Evolutionary conservation across 257 asterid species (phyloP), one percentile per base, ranked within the genome.

Genomic region (Echites panduratus): DNA sequence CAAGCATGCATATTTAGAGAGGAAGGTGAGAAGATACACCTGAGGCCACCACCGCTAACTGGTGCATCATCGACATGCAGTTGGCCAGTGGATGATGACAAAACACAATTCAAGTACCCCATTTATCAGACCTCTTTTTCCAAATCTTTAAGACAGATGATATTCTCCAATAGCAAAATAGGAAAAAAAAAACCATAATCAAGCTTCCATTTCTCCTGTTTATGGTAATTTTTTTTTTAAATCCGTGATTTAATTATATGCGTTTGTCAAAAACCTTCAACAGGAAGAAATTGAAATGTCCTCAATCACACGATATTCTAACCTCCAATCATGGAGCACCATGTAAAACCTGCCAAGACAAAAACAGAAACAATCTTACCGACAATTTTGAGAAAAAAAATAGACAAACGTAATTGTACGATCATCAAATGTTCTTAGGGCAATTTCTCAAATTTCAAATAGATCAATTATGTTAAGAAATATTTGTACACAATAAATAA

Each of bases 41-140:
- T 94, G 52, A 88, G 90, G 67, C 98, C 98, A 29, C 98, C 96
- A 63, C 98, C 98, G 79, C 96, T 94, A 71, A 89, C 98, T 0
- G 96, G 96, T 11, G 95, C 95, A 59, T 87, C 92, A 69, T 87
- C 96, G 27, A 84, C 90, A 72, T 77, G 89, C 69, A 75, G 73
- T 79, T 89, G 90, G 86, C 87, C 88, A 22, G 92, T 75, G 53
- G 96, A 79, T 40, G 92, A 85, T 9, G 96, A 87, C 80, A 94
- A 79, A 49, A 85, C 96, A 11, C 96, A 89, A 85, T 89, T 89
- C 76, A 94, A 82, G 84, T 91, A 89, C 78, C 96, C 98, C 99
- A 94, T 91, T 76, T 47, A 7, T 16, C 5, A 8, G 17, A 27
- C 20, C 16, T 8, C 48, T 19, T 24, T 59, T 19, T 58, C 66